Evolutionary conservation across 768 basidiomycete species (phyloP).

Genomic region (Epithele typhae): DNA sequence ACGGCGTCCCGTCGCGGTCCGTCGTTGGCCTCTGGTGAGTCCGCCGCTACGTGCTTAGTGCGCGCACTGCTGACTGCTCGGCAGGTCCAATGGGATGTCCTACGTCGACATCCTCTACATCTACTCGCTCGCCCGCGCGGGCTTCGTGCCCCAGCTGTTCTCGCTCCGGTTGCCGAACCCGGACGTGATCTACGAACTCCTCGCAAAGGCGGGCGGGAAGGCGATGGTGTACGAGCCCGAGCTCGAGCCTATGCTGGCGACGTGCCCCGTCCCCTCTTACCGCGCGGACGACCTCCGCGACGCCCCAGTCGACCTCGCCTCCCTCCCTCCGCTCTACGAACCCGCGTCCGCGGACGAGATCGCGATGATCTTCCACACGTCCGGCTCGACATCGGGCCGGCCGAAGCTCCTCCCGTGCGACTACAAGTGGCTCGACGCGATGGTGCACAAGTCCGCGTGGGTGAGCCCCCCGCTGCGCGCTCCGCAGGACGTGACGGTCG

Average conservation of each 20-base stretch:
- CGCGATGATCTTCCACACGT: constrained; percentile 69
- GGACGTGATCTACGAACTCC: constrained; percentile 59
- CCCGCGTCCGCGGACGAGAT: constrained; percentile 27
- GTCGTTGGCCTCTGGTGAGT: constrained; percentile 67
- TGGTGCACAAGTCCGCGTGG: constrained; percentile 50
- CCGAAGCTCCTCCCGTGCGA: constrained; percentile 70
- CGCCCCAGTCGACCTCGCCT: constrained; percentile 32
- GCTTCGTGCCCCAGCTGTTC: constrained; percentile 69
- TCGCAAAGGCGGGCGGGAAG: constrained; percentile 50
- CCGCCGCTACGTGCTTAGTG: too few relatives aligned
- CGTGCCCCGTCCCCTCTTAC: constrained; percentile 47
- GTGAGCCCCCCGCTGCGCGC: constrained; percentile 44
- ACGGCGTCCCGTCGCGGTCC: constrained; percentile 44
- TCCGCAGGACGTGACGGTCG: constrained; percentile 60
- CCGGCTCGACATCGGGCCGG: constrained; percentile 71
- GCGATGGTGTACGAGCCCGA: constrained; percentile 62
- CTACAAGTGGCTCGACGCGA: constrained; percentile 54
- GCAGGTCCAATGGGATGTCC: constrained; percentile 63
- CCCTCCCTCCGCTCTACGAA: constrained; percentile 46
- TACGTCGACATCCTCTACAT: constrained; percentile 65
- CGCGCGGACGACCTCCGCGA: constrained; percentile 37
- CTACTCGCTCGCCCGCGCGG: constrained; percentile 56
- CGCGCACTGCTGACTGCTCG: too few relatives aligned
- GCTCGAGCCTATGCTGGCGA: constrained; percentile 39
- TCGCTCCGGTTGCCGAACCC: constrained; percentile 68